phyloP scores from a whole-genome alignment of 768 basidiomycete species.

The Russula dissimulans region DNA sequence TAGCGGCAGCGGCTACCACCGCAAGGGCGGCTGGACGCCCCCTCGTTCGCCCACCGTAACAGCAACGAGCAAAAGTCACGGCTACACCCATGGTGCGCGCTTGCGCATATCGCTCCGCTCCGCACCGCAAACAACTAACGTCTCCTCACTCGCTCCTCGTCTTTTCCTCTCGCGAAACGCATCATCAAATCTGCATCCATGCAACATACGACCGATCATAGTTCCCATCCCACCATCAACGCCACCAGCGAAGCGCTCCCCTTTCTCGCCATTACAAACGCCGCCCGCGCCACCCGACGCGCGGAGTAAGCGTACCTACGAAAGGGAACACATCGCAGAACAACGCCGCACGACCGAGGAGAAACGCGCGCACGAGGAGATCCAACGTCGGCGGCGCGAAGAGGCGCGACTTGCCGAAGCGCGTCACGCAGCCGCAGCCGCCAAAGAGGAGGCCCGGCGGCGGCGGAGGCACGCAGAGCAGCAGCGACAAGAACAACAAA shows the following conservation, averaged over 20 bases:
- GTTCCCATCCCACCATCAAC: not conserved
- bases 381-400: not conserved
- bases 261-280: not conserved
- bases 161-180: not conserved
- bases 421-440: not conserved
- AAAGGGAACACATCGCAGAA: not conserved
- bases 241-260: not conserved
- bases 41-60: not conserved
- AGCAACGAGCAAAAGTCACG: not conserved
- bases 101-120: not conserved
- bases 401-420: slow-evolving; percentile 7
- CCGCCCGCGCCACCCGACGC: not conserved
- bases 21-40: not conserved
- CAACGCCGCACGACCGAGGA: slow-evolving; percentile 3
- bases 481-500: slow-evolving; percentile 20
- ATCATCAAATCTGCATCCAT: too few species aligned
- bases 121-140: not conserved
- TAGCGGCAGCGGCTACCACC: not conserved
- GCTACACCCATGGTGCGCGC: slow-evolving; percentile 4
- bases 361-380: not conserved
- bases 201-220: not conserved
- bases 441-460: slow-evolving; percentile 35
- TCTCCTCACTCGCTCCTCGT: not conserved
- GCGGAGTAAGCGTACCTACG: not conserved
- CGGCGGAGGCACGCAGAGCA: slow-evolving; percentile 22